These are phyloP conservation scores for Penicillium macrosclerotiorum DNA, from an alignment of 495 filamentous ascomycete genomes.

Conservation along the genomic window DNA sequence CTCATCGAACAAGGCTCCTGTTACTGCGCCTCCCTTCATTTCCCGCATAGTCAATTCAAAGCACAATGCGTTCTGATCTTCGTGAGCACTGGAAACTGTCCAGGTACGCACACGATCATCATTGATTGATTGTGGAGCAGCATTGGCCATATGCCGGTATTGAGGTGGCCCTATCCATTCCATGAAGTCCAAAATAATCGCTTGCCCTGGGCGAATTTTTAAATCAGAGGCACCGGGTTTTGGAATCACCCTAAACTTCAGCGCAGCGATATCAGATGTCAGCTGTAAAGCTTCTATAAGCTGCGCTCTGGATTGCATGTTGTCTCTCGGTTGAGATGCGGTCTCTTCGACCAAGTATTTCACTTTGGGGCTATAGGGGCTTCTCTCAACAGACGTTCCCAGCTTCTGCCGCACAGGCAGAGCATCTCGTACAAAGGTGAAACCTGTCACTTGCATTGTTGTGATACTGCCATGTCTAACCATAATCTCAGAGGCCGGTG, in stretches of 20 bases:
- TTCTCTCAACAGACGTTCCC: slow-evolving; percentile 14
- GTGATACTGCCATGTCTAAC: slow-evolving; percentile 12
- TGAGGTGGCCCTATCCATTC: slow-evolving; percentile 20
- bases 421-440: slow-evolving; percentile 12
- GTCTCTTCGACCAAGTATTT: slow-evolving; percentile 16
- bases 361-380: slow-evolving; percentile 19
- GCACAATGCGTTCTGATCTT: slow-evolving; percentile 3
- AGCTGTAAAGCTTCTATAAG: slow-evolving; percentile 9
- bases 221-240: background rate
- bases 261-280: slow-evolving; percentile 10
- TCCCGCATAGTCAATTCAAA: slow-evolving; percentile 21
- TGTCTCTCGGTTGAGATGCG: background rate
- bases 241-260: slow-evolving; percentile 12
- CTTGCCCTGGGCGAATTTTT: slow-evolving; percentile 15
- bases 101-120: slow-evolving; percentile 22
- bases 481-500: slow-evolving; percentile 13
- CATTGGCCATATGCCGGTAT: slow-evolving; percentile 18
- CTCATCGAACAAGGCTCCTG: slow-evolving; percentile 13
- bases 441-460: slow-evolving; percentile 11
- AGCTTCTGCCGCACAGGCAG: slow-evolving; percentile 13
- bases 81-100: slow-evolving; percentile 20
- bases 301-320: background rate
- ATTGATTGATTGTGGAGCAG: slow-evolving; percentile 10
- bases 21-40: slow-evolving; percentile 13
- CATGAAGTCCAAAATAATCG: slow-evolving; percentile 19